Percentiles rank a stretch among this genome's conserved stretches.
These are phyloP conservation scores for Botrytis porri DNA, from an alignment of 2,329 filamentous ascomycete species.

Conservation along the genomic window DNA sequence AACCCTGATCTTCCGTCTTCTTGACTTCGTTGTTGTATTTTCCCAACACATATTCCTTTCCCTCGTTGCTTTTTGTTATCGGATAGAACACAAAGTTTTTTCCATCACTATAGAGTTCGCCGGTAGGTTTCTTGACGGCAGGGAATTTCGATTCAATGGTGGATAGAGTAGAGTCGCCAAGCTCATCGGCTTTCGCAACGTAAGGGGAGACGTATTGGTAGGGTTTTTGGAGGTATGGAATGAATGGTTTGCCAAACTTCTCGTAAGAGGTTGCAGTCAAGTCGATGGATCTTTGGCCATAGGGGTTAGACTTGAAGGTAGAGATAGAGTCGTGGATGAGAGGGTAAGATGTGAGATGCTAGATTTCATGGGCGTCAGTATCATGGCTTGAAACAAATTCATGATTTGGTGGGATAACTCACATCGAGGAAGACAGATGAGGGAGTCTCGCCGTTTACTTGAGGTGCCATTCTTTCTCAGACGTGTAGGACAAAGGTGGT, in stretches of 20 bases:
- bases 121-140: conserved; percentile 70
- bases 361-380: conserved; percentile 17
- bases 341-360: conserved; percentile 86
- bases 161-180: conserved; percentile 69
- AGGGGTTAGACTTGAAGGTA: conserved; percentile 76
- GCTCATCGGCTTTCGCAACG: conserved; percentile 72
- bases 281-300: conserved; percentile 75
- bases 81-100: conserved; percentile 61
- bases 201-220: conserved; percentile 84
- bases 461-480: conserved; percentile 39
- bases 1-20: conserved; percentile 60
- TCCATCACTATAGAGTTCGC: conserved; percentile 64
- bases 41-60: conserved; percentile 58
- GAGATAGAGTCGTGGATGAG: conserved; percentile 75
- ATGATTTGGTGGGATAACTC: conserved; percentile 41
- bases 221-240: conserved; percentile 75
- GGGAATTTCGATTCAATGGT: conserved; percentile 70
- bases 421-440: conserved; percentile 47
- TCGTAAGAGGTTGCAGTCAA: conserved; percentile 23
- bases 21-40: conserved; percentile 59
- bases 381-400: conserved; percentile 4
- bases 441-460: conserved; percentile 51
- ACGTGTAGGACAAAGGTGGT: conserved; percentile 24
- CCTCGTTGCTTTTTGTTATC: conserved; percentile 57
- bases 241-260: conserved; percentile 67